Conservation (phyloP, 2,329 filamentous ascomycete genomes). For the Bipolaris bicolor region DNA sequence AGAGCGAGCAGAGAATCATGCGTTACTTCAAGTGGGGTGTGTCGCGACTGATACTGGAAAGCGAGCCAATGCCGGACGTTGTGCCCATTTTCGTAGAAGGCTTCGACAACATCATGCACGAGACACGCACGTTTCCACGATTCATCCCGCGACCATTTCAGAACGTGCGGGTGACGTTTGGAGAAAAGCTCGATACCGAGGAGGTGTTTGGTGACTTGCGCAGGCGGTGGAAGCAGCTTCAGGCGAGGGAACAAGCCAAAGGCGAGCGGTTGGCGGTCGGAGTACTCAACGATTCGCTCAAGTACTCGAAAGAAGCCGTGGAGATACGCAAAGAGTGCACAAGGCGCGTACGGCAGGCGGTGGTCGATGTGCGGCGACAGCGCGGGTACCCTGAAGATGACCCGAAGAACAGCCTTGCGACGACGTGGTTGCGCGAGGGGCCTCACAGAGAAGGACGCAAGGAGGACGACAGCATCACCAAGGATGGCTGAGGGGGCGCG, state of each 20-base stretch:
- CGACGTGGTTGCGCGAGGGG: conserved; percentile 75
- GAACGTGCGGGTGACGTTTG: conserved; percentile 75
- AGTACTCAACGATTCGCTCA: conserved; percentile 68
- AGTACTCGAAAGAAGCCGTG: conserved; percentile 75
- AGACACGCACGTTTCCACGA: conserved; percentile 77
- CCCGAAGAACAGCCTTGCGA: conserved; percentile 74
- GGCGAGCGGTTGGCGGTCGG: conserved; percentile 57
- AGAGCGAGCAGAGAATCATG: conserved; percentile 77
- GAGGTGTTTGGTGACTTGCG: conserved; percentile 78
- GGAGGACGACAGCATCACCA: conserved; percentile 66
- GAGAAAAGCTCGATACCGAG: conserved; percentile 76
- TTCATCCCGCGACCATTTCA: conserved; percentile 79
- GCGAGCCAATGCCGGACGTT: conserved; percentile 83
- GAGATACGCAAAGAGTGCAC: conserved; percentile 81
- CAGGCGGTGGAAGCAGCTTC: conserved; percentile 72
- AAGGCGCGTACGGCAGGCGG: conserved; percentile 75
- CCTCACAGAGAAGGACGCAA: conserved; percentile 61
- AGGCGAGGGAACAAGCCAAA: conserved; percentile 58
- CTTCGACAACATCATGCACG: conserved; percentile 85
- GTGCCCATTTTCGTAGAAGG: conserved; percentile 96
- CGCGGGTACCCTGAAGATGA: conserved; percentile 82
- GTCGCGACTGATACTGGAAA: conserved; percentile 87
- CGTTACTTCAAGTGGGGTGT: conserved; percentile 99
- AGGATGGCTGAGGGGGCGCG: conserved; percentile 54
- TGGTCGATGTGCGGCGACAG: conserved; percentile 75